phyloP scores from a whole-genome alignment of 768 basidiomycete species.

The Vishniacozyma victoriae region DNA sequence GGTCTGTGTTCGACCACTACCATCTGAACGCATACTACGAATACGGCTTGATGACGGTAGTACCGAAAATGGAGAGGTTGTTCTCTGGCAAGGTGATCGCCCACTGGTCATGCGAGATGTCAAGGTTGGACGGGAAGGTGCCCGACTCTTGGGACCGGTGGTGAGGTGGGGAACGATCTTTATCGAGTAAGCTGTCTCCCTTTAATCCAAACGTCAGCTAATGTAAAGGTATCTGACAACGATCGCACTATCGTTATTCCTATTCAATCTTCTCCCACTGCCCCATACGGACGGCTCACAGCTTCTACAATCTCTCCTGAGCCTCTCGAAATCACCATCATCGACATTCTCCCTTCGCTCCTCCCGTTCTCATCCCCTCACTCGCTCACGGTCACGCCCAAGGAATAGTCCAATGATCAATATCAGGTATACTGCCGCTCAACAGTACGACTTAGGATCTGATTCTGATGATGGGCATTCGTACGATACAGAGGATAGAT shows the following conservation, averaged over 20 bases:
- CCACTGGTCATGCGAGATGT: constrained; percentile 57
- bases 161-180: constrained; percentile 47
- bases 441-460: constrained; percentile 12
- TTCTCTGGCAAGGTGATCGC: constrained; percentile 70
- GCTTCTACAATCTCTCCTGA: constrained; percentile 49
- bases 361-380: background rate
- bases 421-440: constrained; percentile 5
- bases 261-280: constrained; percentile 76
- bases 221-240: constrained; percentile 45
- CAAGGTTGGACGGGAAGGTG: constrained; percentile 52
- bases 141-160: constrained; percentile 17
- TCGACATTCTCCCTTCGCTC: background rate
- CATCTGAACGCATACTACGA: constrained; percentile 56
- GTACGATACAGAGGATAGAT: background rate
- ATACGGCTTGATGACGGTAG: constrained; percentile 50
- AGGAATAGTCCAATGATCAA: constrained; percentile 1
- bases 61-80: constrained; percentile 45
- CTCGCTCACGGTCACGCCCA: background rate
- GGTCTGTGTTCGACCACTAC: constrained; percentile 57
- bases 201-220: background rate
- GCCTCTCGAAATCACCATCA: background rate
- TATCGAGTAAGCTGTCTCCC: constrained; percentile 54
- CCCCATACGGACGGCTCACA: constrained; percentile 66
- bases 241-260: constrained; percentile 68
- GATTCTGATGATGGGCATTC: constrained; percentile 2